Conservation (phyloP, 805 yeast species). For the Priceomyces castillae region DNA sequence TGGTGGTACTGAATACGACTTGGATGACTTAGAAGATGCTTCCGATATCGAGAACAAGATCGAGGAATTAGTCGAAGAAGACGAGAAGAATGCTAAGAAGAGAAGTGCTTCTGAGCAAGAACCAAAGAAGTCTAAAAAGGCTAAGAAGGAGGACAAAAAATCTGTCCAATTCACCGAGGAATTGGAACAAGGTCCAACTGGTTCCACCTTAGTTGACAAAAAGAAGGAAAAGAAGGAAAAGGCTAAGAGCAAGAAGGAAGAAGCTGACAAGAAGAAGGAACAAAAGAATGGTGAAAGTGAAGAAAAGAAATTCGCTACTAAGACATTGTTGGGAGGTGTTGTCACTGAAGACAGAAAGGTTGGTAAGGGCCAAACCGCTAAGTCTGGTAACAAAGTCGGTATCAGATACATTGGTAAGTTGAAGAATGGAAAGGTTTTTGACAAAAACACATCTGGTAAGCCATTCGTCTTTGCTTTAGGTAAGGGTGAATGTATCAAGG, state of each 20-base stretch:
- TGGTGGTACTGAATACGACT: constrained; percentile 51
- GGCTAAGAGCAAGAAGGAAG: constrained; percentile 27
- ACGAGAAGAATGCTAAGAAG: constrained; percentile 33
- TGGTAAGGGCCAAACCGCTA: constrained; percentile 87
- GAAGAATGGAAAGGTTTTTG: constrained; percentile 93
- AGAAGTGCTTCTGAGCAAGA: constrained; percentile 33
- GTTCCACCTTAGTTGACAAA: constrained; percentile 33
- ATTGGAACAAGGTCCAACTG: constrained; percentile 93
- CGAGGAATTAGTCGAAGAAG: constrained; percentile 67
- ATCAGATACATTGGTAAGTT: constrained; percentile 98
- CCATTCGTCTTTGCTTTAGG: constrained; percentile 92
- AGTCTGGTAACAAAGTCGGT: constrained; percentile 86
- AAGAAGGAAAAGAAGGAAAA: constrained; percentile 25
- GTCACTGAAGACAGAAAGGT: constrained; percentile 85
- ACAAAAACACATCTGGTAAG: constrained; percentile 95
- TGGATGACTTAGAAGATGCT: constrained; percentile 64
- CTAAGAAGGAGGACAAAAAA: constrained; percentile 57
- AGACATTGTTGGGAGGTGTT: constrained; percentile 90
- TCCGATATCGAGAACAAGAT: constrained; percentile 71
- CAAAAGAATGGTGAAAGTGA: constrained; percentile 19
- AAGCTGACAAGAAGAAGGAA: constrained; percentile 24
- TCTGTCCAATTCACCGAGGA: constrained; percentile 82
- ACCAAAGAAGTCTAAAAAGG: constrained; percentile 27
- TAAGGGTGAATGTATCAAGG: constrained; percentile 97
- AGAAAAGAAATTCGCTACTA: constrained; percentile 55